phyloP scores from a whole-genome alignment of 2,329 filamentous ascomycete genomes.

The Blumeriella jaapii region DNA sequence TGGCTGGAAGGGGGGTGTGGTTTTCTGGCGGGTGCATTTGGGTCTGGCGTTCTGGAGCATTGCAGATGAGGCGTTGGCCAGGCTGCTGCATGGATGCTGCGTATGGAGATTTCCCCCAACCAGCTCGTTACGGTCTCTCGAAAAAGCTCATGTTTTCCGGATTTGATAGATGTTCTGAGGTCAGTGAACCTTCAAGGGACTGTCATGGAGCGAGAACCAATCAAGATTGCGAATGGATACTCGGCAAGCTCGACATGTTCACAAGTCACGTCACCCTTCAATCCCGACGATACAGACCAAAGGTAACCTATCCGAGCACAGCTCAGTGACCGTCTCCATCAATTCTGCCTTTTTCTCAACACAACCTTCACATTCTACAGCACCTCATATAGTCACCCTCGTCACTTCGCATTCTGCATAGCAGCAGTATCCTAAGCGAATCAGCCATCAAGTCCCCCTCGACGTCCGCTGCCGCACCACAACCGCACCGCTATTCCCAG shows the following conservation, averaged over 20 bases:
- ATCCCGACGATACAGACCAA: too few species aligned
- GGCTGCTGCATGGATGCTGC: constrained; percentile 4
- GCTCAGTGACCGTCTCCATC: too few species aligned
- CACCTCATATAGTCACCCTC: neutral
- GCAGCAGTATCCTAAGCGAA: constrained; percentile 15
- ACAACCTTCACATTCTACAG: too few species aligned
- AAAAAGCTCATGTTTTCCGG: neutral
- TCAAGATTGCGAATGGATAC: too few species aligned
- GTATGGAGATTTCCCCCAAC: neutral
- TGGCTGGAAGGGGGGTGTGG: constrained; percentile 4
- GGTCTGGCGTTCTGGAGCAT: constrained; percentile 10
- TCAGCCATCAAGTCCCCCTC: constrained; percentile 2
- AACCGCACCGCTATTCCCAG: too few species aligned
- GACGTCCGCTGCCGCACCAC: neutral
- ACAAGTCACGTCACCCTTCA: too few species aligned
- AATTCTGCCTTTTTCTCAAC: too few species aligned
- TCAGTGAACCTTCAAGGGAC: neutral
- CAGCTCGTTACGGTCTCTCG: neutral
- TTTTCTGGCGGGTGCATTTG: constrained; percentile 9
- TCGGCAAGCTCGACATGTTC: too few species aligned
- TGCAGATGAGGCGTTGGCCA: constrained; percentile 7
- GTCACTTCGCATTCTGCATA: constrained; percentile 16
- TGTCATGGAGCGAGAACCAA: neutral
- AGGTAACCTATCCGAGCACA: too few species aligned
- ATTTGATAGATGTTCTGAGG: neutral